phyloP scores from a whole-genome alignment of 1,139 yeast genomes.

The Hanseniaspora uvarum region DNA sequence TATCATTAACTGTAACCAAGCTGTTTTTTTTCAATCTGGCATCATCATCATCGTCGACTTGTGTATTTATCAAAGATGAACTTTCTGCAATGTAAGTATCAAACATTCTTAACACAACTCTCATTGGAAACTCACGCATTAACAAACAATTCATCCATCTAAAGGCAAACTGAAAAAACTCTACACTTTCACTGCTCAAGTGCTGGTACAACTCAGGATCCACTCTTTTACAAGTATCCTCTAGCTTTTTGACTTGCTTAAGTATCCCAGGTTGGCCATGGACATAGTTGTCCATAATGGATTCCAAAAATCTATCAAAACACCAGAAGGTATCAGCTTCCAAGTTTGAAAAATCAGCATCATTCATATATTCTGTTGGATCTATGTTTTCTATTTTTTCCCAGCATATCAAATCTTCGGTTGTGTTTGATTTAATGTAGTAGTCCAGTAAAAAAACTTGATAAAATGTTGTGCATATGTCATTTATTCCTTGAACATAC shows the following conservation, averaged over 20 bases:
- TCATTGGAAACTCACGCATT: conserved; percentile 82
- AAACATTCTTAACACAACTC: conserved; percentile 88
- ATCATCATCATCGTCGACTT: conserved; percentile 31
- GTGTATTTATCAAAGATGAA: conserved; percentile 22
- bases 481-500: conserved; percentile 97
- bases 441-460: conserved; percentile 76
- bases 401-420: conserved; percentile 22
- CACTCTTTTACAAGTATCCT: conserved; percentile 67
- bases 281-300: conserved; percentile 90
- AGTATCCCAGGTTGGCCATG: conserved; percentile 97
- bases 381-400: conserved; percentile 46
- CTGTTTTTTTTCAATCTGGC: neutral
- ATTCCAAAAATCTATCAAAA: conserved; percentile 75
- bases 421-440: conserved; percentile 28
- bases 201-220: conserved; percentile 66
- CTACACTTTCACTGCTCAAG: conserved; percentile 68
- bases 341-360: conserved; percentile 45
- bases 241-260: conserved; percentile 74
- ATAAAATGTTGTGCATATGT: conserved; percentile 84
- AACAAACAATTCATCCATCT: conserved; percentile 98
- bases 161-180: conserved; percentile 88
- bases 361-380: conserved; percentile 48
- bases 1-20: conserved; percentile 18
- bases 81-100: conserved; percentile 89
- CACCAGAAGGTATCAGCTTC: conserved; percentile 99